phyloP scores from a whole-genome alignment of 164 flowering plant genomes.

The Umbilicus rupestris region DNA sequence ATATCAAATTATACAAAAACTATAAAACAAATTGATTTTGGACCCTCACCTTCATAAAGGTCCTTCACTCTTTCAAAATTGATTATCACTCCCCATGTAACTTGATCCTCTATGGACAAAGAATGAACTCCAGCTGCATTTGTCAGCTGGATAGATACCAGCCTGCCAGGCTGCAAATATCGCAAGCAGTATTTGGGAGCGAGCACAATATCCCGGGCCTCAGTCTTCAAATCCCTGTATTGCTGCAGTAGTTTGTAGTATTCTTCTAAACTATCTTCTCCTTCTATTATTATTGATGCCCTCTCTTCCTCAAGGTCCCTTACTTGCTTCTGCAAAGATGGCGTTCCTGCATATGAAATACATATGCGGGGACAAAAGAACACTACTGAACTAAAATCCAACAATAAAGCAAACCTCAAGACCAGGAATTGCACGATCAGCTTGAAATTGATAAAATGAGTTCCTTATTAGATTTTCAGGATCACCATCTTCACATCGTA shows the following conservation, averaged over 20 bases:
- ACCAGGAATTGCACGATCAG: constrained; percentile 88
- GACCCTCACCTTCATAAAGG: constrained; percentile 57
- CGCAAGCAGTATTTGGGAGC: constrained; percentile 83
- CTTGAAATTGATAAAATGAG: constrained; percentile 95
- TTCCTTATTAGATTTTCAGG: constrained; percentile 87
- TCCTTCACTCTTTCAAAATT: constrained; percentile 65
- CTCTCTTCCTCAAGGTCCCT: constrained; percentile 75
- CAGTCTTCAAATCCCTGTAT: constrained; percentile 66
- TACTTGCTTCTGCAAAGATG: constrained; percentile 59
- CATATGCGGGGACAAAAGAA: not conserved
- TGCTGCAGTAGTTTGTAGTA: constrained; percentile 65
- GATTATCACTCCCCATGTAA: constrained; percentile 87
- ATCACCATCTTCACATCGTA: constrained; percentile 87
- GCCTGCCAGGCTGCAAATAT: constrained; percentile 85
- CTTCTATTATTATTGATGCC: constrained; percentile 82
- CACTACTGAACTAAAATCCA: not conserved
- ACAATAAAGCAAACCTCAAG: constrained; percentile 58
- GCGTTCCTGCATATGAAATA: no score
- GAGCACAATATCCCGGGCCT: constrained; percentile 58
- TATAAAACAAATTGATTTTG: not conserved
- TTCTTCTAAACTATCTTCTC: constrained; percentile 73
- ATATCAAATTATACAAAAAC: not conserved
- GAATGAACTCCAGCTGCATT: constrained; percentile 41
- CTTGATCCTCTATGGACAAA: constrained; percentile 52
- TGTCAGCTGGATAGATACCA: constrained; percentile 51